phyloP scores from a whole-genome alignment of 1,284 basidiomycete genomes.

The Ceratorhiza oryzae-sativae region DNA sequence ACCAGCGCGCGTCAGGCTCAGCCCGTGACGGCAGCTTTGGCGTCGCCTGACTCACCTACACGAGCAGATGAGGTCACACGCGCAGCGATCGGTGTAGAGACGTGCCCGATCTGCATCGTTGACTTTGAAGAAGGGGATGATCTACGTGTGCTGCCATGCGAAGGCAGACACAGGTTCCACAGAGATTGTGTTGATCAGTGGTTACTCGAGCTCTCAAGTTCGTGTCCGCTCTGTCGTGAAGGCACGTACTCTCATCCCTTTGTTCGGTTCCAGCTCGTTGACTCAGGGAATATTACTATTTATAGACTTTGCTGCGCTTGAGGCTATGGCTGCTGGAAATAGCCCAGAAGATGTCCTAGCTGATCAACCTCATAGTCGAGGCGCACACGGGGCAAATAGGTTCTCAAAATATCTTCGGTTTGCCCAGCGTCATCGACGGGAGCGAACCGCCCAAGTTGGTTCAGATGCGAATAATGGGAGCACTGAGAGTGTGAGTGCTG shows the following conservation, averaged over 20 bases:
- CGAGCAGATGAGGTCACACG: conserved; percentile 54
- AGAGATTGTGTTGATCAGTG: conserved; percentile 83
- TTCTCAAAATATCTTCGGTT: conserved; percentile 74
- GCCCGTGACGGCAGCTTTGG: conserved; percentile 43
- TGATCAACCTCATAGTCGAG: conserved; percentile 46
- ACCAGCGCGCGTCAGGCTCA: conserved; percentile 40
- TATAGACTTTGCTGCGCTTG: conserved; percentile 60
- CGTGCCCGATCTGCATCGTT: conserved; percentile 91
- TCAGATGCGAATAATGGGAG: not conserved
- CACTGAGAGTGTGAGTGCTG: not conserved
- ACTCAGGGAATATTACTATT: not conserved
- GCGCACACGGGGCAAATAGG: conserved; percentile 52
- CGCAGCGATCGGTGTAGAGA: conserved; percentile 75
- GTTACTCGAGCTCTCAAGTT: conserved; percentile 87
- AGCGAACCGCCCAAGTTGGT: not conserved
- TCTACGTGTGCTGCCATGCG: conserved; percentile 85
- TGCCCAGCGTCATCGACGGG: conserved; percentile 57
- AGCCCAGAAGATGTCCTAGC: conserved; percentile 47
- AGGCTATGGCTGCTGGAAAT: conserved; percentile 56
- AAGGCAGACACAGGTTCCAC: conserved; percentile 88
- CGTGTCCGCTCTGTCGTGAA: conserved; percentile 90
- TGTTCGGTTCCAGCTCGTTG: not conserved
- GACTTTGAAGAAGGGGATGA: conserved; percentile 95
- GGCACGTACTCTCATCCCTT: conserved; percentile 57
- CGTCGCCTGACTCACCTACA: conserved; percentile 11